phyloP scores from a whole-genome alignment of 2,329 filamentous ascomycete genomes.

The Plenodomus biglobosus region DNA sequence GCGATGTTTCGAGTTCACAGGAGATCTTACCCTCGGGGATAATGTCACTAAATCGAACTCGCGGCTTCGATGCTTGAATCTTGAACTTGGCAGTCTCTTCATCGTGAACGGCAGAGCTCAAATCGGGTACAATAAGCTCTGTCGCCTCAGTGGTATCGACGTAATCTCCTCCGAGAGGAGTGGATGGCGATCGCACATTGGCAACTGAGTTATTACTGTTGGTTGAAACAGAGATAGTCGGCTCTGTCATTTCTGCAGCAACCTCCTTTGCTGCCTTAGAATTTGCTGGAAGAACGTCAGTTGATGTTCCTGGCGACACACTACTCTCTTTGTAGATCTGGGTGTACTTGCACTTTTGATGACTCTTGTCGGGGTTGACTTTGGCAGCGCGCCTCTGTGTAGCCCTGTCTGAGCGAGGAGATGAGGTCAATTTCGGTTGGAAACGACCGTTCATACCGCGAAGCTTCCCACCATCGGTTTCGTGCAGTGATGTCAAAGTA shows the following conservation, averaged over 20 bases:
- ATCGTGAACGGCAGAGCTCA: background rate
- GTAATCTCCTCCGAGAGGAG: background rate
- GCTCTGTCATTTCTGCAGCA: background rate
- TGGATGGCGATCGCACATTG: background rate
- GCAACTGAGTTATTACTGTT: background rate
- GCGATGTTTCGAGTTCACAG: background rate
- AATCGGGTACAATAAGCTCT: background rate
- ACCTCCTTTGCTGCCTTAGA: background rate
- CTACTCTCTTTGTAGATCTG: too few species aligned
- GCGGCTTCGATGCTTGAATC: background rate
- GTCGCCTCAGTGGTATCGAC: background rate
- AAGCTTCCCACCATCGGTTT: background rate
- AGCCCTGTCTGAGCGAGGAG: background rate
- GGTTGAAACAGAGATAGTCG: background rate
- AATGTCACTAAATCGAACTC: background rate
- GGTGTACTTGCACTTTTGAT: background rate
- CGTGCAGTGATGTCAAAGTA: background rate
- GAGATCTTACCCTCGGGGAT: background rate
- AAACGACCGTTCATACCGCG: background rate
- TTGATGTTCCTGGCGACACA: too few species aligned
- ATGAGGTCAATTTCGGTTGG: background rate
- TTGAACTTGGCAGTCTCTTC: background rate
- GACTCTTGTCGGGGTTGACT: background rate
- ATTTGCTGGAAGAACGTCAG: too few species aligned
- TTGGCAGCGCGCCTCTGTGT: background rate